Conservation (phyloP, 768 basidiomycete genomes). For the Crucibulum laeve region DNA sequence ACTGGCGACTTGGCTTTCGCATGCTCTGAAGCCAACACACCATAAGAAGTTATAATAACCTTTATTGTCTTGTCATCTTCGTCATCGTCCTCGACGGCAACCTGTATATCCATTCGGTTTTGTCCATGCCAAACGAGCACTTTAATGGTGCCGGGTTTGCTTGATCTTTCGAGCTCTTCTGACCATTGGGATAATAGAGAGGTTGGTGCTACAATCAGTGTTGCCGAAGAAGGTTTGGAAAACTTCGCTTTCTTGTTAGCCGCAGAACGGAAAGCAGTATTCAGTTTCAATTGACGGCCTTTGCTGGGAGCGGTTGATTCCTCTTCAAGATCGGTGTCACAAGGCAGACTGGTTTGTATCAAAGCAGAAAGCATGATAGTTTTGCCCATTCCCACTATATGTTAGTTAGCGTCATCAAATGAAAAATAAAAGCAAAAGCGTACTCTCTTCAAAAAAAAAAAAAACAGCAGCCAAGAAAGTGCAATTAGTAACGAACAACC, state of each 20-base stretch:
- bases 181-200: conserved; percentile 91
- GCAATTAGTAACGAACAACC: neutral
- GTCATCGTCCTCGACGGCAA: conserved; percentile 49
- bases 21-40: conserved; percentile 86
- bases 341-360: conserved; percentile 70
- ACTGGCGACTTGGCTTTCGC: conserved; percentile 58
- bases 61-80: conserved; percentile 50
- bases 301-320: conserved; percentile 27
- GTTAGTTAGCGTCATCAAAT: neutral
- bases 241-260: conserved; percentile 24
- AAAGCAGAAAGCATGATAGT: conserved; percentile 91
- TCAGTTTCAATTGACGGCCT: conserved; percentile 55
- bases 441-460: conserved; percentile 16
- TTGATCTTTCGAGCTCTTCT: conserved; percentile 86
- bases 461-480: too few species aligned
- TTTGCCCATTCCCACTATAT: conserved; percentile 90
- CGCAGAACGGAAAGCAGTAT: conserved; percentile 55
- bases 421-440: conserved; percentile 5
- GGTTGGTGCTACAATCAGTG: conserved; percentile 89
- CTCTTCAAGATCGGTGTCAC: conserved; percentile 31
- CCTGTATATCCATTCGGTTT: conserved; percentile 71
- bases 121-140: conserved; percentile 86
- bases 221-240: conserved; percentile 47
- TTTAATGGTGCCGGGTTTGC: conserved; percentile 61
- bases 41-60: conserved; percentile 91